A percentile compares a stretch with the other conserved stretches of the same genome.
phyloP scores from a whole-genome alignment of 192 early-diverging fungal species.

The Chytriomyces sp. region DNA sequence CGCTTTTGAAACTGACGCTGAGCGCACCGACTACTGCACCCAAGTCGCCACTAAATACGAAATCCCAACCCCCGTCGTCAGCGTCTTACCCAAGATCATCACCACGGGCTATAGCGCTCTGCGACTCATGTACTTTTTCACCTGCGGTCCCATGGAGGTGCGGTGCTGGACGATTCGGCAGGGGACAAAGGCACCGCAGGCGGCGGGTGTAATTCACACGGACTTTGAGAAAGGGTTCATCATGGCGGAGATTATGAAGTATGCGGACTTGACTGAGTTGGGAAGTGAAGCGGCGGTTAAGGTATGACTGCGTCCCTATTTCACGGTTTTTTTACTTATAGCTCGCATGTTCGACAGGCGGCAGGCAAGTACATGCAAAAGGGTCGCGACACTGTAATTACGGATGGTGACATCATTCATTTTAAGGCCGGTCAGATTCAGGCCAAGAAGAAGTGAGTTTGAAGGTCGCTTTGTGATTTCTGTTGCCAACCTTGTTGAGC shows the following conservation, averaged over 20 bases:
- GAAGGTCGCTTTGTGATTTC: too few species aligned
- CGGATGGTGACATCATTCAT: constrained; percentile 89
- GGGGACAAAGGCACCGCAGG: constrained; percentile 83
- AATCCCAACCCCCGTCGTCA: constrained; percentile 32
- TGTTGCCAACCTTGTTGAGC: too few species aligned
- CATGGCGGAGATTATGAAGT: constrained; percentile 79
- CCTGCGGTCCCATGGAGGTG: constrained; percentile 88
- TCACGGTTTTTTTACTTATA: too few species aligned
- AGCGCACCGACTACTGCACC: constrained; percentile 63
- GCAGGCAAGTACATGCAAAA: constrained; percentile 87
- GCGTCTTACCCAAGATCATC: constrained; percentile 88
- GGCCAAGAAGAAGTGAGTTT: constrained; percentile 37
- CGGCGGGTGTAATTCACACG: constrained; percentile 91
- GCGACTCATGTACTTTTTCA: constrained; percentile 91
- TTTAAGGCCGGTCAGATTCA: constrained; percentile 46
- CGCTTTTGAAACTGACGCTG: constrained; percentile 53
- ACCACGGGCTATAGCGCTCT: constrained; percentile 85
- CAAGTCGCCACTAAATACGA: constrained; percentile 62
- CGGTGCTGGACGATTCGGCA: constrained; percentile 90
- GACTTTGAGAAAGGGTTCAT: constrained; percentile 88
- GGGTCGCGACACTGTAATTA: constrained; percentile 86
- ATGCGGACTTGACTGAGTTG: constrained; percentile 80
- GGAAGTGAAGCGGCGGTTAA: constrained; percentile 89
- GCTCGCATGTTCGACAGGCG: too few species aligned
- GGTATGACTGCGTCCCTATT: too few species aligned